A percentile compares a stretch with the other conserved stretches of the same genome.
Evolutionary conservation across 805 yeast species (phyloP).

Genomic region (Candida nemodendra): DNA sequence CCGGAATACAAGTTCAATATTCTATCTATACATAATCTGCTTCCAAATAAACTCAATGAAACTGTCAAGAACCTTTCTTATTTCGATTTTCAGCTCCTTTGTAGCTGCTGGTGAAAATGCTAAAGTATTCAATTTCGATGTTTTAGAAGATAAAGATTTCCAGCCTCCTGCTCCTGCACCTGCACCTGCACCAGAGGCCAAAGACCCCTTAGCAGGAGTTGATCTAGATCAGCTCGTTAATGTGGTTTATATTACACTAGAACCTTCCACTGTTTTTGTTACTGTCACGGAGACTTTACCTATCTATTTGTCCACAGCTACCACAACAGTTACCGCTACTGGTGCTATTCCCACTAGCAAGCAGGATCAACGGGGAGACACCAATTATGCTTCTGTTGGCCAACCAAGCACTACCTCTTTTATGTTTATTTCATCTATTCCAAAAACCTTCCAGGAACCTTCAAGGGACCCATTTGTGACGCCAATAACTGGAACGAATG

Average conservation of each 20-base stretch:
- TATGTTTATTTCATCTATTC: no score
- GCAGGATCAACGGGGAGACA: no score
- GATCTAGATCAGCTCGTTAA: constrained; percentile 22
- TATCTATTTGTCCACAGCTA: constrained; percentile 10
- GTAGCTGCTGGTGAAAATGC: constrained; percentile 16
- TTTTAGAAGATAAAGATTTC: constrained; percentile 14
- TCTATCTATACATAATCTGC: no score
- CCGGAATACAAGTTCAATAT: no score
- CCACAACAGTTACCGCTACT: constrained; percentile 16
- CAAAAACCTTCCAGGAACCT: no score
- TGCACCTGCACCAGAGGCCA: constrained; percentile 6
- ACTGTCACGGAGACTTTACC: constrained; percentile 27
- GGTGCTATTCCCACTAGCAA: no score
- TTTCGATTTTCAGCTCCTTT: constrained; percentile 8
- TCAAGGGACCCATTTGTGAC: no score
- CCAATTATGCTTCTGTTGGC: no score
- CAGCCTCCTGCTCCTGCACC: no score
- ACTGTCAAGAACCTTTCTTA: constrained; percentile 1
- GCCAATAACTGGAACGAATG: no score
- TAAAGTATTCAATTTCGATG: constrained; percentile 20
- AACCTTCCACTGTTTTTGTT: constrained; percentile 24
- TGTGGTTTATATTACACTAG: constrained; percentile 27
- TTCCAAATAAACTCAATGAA: no score
- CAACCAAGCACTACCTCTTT: no score
- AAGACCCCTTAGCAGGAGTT: constrained; percentile 14